phyloP scores from a whole-genome alignment of 73 alveolate genomes.

The Paramecium caudatum region DNA sequence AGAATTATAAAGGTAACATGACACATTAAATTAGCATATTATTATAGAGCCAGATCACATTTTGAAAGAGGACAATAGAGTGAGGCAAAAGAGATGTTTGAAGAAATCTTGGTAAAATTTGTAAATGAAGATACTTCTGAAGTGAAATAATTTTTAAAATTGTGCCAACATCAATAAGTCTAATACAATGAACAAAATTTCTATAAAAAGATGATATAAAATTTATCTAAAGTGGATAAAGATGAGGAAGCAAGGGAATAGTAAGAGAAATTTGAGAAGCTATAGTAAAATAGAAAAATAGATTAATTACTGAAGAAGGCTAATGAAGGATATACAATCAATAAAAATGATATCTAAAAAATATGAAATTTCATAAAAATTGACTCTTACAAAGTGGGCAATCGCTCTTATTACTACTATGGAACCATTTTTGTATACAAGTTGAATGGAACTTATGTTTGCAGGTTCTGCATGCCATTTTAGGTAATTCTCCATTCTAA shows the following conservation, averaged over 20 bases:
- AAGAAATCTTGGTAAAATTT: not conserved
- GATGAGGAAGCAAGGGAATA: not conserved
- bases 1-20: slow-evolving; percentile 16
- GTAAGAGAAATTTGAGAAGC: not conserved
- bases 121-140: not conserved
- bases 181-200: not conserved
- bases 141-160: not conserved
- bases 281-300: not conserved
- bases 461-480: slow-evolving; percentile 90
- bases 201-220: not conserved
- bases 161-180: not conserved
- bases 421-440: slow-evolving; percentile 90
- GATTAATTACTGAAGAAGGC: not conserved
- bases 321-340: not conserved
- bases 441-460: slow-evolving; percentile 89
- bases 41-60: not conserved
- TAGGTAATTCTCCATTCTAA: slow-evolving; percentile 84
- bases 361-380: slow-evolving; percentile 81
- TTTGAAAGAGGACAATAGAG: not conserved
- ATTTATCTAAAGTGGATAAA: not conserved
- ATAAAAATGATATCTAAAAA: slow-evolving; percentile 4
- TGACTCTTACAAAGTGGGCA: slow-evolving; percentile 90
- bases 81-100: not conserved
- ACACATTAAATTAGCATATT: not conserved
- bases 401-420: slow-evolving; percentile 85